Evolutionary conservation across 2,329 filamentous ascomycete species (phyloP).

Genomic region (Phyllosticta citrichinensis): DNA sequence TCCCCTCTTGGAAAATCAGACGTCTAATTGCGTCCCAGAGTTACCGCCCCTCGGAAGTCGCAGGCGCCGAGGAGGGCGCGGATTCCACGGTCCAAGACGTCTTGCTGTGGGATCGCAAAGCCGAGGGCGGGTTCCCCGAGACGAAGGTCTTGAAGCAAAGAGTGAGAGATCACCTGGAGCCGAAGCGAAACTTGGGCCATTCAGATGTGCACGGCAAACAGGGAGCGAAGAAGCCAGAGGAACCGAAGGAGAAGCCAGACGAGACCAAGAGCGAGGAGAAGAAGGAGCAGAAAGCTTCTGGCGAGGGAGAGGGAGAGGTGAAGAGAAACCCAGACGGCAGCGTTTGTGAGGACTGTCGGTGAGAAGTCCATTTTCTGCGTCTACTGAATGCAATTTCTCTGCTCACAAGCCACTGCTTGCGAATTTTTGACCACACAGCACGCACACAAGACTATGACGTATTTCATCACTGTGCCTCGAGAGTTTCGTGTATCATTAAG

Average conservation of each 20-base stretch:
- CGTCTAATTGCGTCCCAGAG: not conserved
- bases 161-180: slow-evolving; percentile 74
- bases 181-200: slow-evolving; percentile 68
- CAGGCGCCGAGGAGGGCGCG: slow-evolving; percentile 1
- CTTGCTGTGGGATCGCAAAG: slow-evolving; percentile 78
- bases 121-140: slow-evolving; percentile 84
- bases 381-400: not conserved
- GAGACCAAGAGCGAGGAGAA: not conserved
- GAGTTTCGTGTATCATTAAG: too few relatives aligned
- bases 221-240: slow-evolving; percentile 11
- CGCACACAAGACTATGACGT: not conserved
- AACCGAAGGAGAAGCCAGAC: not conserved
- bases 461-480: not conserved
- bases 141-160: slow-evolving; percentile 83
- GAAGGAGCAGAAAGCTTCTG: slow-evolving; percentile 6
- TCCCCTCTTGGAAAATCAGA: not conserved
- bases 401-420: not conserved
- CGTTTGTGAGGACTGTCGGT: slow-evolving; percentile 29
- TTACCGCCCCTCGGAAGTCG: slow-evolving; percentile 1
- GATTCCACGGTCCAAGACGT: slow-evolving; percentile 34
- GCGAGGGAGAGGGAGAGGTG: slow-evolving; percentile 10
- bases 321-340: slow-evolving; percentile 26
- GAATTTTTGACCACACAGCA: not conserved
- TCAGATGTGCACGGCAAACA: slow-evolving; percentile 35
- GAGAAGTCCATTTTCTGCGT: slow-evolving; percentile 2